Base-by-base conservation (phyloP, 371 early-diverging fungal genomes). In the Lichtheimia hyalospora region DNA sequence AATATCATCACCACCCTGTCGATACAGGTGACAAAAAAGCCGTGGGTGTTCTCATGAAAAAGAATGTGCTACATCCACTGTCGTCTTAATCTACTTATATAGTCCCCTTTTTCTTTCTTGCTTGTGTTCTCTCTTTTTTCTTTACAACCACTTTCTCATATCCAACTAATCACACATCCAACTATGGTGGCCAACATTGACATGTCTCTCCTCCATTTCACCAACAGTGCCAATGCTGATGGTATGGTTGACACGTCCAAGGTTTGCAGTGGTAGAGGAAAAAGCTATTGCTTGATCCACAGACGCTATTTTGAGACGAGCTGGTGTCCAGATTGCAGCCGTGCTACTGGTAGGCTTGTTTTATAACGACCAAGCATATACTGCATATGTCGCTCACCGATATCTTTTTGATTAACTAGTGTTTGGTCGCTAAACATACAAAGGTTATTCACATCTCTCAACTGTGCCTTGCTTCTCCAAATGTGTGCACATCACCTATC, bases 291-390 rank as follows among this genome's bases (percentile, higher is more conserved):
- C 25, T 61, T 74, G 52, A 55, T 74, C 42, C 75, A 74, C 58
- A 60, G 67, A 50, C 60, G 70, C 10, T 72, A 75, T 34, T 72
- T 72, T 57, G 75, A 75, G 50, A 72, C 71, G 15, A 68, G 68
- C 52, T 75, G 73, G 75, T 75, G 75, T 52, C 75, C 72, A 41
- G 73, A 72, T 25, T 75, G 73, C 56, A 52, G 68, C 21, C 58
- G 58, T 27, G 41, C 51, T 34, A 40, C 43, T 16, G 27, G 58
- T 58, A 58, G 43, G 49, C 39, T 12, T 39, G 5, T 48, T 34
- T 16, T 21, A 39, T 8, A 34, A 20, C 20, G 53, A 53, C n/a
- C n/a, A 46, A 8, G n/a, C 46, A n/a, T 5, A 10, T 18, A 3
- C 13, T 5, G 44, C 15, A 18, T 16, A 18, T 18, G 21, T 46